Evolutionary conservation across 225 moss, liverwort and hornwort species (phyloP).

Genomic region (Antitrichia curtipendula): DNA sequence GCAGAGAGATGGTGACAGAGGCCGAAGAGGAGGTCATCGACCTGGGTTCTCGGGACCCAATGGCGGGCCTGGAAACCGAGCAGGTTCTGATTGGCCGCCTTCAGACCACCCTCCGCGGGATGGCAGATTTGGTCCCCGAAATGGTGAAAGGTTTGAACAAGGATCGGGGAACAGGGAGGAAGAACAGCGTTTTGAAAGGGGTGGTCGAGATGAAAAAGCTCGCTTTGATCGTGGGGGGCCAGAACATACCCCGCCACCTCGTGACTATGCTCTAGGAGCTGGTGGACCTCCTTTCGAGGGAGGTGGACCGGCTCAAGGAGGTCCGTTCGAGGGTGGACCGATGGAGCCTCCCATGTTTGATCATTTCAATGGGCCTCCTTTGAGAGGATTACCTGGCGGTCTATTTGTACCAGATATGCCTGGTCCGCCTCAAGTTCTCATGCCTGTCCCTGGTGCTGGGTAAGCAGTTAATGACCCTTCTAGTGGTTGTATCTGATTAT

Average conservation of each 20-base stretch:
- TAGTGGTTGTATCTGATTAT: not conserved
- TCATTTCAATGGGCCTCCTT: slow-evolving; percentile 81
- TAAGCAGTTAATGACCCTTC: slow-evolving; percentile 14
- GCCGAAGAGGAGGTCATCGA: slow-evolving; percentile 66
- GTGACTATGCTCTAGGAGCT: slow-evolving; percentile 69
- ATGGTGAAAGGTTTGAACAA: slow-evolving; percentile 79
- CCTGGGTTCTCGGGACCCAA: slow-evolving; percentile 38
- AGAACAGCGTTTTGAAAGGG: slow-evolving; percentile 74
- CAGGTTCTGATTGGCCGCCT: slow-evolving; percentile 42
- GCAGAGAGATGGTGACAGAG: slow-evolving; percentile 76
- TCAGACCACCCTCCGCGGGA: slow-evolving; percentile 54
- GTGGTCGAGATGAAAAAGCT: slow-evolving; percentile 62
- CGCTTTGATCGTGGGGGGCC: slow-evolving; percentile 78
- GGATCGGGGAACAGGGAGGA: slow-evolving; percentile 63
- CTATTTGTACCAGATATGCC: slow-evolving; percentile 85
- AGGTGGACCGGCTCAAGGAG: slow-evolving; percentile 56
- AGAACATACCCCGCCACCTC: slow-evolving; percentile 75
- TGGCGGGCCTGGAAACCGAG: slow-evolving; percentile 38
- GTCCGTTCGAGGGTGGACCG: slow-evolving; percentile 83
- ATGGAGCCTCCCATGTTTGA: slow-evolving; percentile 96
- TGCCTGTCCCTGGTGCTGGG: slow-evolving; percentile 99
- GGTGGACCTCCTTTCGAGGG: slow-evolving; percentile 76
- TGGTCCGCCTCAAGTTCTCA: slow-evolving; percentile 96
- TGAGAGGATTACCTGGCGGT: slow-evolving; percentile 90
- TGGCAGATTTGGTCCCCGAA: slow-evolving; percentile 56